A percentile compares a stretch with the other conserved stretches of the same genome.
These are phyloP conservation scores for Penicillium odoratum DNA, from an alignment of 495 filamentous ascomycete genomes.

Conservation along the genomic window DNA sequence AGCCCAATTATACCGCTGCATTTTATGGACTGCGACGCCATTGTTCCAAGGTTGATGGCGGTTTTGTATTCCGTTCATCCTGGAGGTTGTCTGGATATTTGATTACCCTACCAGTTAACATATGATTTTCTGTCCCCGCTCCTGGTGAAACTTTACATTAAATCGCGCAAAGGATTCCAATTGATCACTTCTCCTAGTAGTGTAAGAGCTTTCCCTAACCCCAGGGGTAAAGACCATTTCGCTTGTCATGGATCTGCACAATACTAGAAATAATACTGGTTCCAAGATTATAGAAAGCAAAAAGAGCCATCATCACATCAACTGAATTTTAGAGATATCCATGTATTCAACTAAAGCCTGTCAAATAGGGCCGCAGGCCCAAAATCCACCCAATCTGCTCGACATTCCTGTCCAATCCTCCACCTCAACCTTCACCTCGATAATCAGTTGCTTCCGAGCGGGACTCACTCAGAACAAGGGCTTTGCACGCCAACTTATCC, in stretches of 20 bases:
- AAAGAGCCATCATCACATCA: no score
- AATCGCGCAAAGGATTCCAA: not conserved
- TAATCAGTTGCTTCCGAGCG: not conserved
- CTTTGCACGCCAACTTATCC: not conserved
- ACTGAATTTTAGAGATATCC: no score
- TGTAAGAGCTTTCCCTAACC: not conserved
- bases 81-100: not conserved
- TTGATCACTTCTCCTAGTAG: not conserved
- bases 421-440: slow-evolving; percentile 3
- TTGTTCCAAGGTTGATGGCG: not conserved
- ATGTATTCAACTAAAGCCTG: no score
- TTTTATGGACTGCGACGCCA: not conserved
- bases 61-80: not conserved
- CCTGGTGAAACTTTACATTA: not conserved
- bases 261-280: not conserved
- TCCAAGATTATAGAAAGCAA: no score
- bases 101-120: not conserved
- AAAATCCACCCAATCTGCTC: not conserved
- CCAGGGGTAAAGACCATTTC: not conserved
- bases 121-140: not conserved
- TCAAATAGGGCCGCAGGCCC: not conserved
- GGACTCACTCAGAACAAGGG: not conserved
- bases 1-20: not conserved
- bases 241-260: not conserved
- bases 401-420: not conserved